phyloP scores from a whole-genome alignment of 2,329 filamentous ascomycete genomes.

The Cladosporium phlei region DNA sequence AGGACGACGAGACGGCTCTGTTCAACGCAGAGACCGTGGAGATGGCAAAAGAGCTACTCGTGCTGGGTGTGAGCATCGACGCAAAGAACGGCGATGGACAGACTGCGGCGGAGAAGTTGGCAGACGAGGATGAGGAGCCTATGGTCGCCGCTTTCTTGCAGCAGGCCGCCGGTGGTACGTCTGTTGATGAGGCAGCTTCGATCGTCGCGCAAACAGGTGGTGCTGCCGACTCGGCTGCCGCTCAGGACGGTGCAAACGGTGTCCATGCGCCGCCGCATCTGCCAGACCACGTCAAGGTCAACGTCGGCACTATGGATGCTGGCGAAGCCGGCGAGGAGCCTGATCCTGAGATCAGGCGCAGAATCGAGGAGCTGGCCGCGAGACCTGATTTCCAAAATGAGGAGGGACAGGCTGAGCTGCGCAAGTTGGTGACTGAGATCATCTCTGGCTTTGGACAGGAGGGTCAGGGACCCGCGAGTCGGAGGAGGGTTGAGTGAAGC shows the following conservation, averaged over 20 bases:
- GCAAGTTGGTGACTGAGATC: slow-evolving; percentile 75
- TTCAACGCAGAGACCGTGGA: slow-evolving; percentile 83
- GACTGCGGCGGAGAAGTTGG: slow-evolving; percentile 77
- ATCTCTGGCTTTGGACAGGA: slow-evolving; percentile 62
- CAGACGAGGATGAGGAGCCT: slow-evolving; percentile 71
- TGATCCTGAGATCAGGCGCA: slow-evolving; percentile 75
- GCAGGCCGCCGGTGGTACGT: slow-evolving; percentile 29
- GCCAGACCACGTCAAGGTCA: slow-evolving; percentile 72
- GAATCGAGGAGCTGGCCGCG: slow-evolving; percentile 84
- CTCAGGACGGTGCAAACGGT: slow-evolving; percentile 31
- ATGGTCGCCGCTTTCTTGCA: slow-evolving; percentile 68
- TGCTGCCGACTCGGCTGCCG: slow-evolving; percentile 21
- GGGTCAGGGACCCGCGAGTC: slow-evolving; percentile 41
- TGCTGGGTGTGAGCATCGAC: slow-evolving; percentile 65
- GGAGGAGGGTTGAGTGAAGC: slow-evolving; percentile 11
- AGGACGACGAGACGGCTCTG: slow-evolving; percentile 89
- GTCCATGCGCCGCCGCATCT: slow-evolving; percentile 52
- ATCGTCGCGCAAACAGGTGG: slow-evolving; percentile 26
- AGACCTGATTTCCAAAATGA: slow-evolving; percentile 78
- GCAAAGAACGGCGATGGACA: slow-evolving; percentile 68
- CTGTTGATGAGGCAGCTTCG: slow-evolving; percentile 24
- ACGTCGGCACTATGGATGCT: slow-evolving; percentile 65
- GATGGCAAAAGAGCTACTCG: slow-evolving; percentile 72
- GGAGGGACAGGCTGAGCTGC: slow-evolving; percentile 72
- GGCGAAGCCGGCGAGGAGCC: slow-evolving; percentile 57